Base-by-base conservation (phyloP, 192 early-diverging fungal genomes). In the Coemansia sp. region DNA sequence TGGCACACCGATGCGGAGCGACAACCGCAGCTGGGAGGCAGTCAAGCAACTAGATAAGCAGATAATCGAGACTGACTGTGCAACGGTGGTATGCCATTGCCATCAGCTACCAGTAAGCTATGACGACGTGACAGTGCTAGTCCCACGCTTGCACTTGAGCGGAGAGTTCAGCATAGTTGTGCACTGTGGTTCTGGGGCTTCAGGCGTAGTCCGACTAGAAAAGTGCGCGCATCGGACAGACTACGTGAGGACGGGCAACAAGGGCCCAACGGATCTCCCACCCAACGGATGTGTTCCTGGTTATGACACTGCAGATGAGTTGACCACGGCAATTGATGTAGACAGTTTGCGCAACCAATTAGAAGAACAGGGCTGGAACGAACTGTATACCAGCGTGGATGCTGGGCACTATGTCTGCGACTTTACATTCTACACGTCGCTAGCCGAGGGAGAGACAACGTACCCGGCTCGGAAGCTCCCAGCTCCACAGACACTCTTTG, bases 391-490 rank as follows among this genome's bases (percentile, higher is more conserved):
- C 26, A 82, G 81, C 57, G 49, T 59, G 47, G 83, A 87, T 49
- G 84, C 86, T 3, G 86, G 86, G 11, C 65, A 64, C 0, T 87
- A 87, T 51, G 53, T 87, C 20, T 87, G 86, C 73, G 86, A 87
- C 38, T 87, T 76, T 58, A 85, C 85, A 6, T 85, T 83, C 51
- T 87, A 85, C 26, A 68, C 66, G 7, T 84, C 83, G 39, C 69
- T 87, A 57, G 79, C 74, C 1, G 74, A 76, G 55, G 59, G 41
- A 0, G 53, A 54, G 51, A 65, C 54, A 10, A 57, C 48, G 29
- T 71, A 71, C 39, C 48, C 62, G 37, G 41, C 39, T 2, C 27
- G 62, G 4, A 45, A 50, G 12, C 29, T 57, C 20, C 24, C 63
- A 24, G 65, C 45, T 20, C 74, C 74, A n/a, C 29, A 59, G 32